Evolutionary conservation across 768 basidiomycete genomes (phyloP).

Genomic region (Fomitopsis pulvina): DNA sequence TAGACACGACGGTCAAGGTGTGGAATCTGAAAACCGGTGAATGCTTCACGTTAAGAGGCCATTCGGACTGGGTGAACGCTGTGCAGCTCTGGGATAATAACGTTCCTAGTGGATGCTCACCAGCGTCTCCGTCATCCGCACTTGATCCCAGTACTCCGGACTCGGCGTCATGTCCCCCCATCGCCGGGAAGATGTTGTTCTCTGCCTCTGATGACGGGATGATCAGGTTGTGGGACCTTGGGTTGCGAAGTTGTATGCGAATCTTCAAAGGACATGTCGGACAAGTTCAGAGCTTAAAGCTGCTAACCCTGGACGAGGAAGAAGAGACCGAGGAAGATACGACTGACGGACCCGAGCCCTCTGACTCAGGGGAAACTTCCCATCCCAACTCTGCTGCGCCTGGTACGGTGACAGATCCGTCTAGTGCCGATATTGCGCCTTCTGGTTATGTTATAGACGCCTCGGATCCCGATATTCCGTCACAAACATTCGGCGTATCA

Average conservation of each 20-base stretch:
- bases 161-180: not conserved
- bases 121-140: constrained; percentile 16
- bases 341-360: not conserved
- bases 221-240: constrained; percentile 93
- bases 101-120: constrained; percentile 23
- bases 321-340: constrained; percentile 19
- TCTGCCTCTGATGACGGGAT: constrained; percentile 94
- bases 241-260: constrained; percentile 68
- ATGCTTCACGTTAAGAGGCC: constrained; percentile 89
- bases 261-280: constrained; percentile 87
- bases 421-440: not conserved
- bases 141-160: not conserved
- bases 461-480: not conserved
- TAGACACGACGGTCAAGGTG: constrained; percentile 91
- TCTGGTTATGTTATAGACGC: not conserved
- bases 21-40: constrained; percentile 91
- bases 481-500: not conserved
- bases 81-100: constrained; percentile 87
- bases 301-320: constrained; percentile 59
- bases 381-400: too few relatives aligned
- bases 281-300: constrained; percentile 87
- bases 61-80: constrained; percentile 93
- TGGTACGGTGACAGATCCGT: not conserved
- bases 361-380: not conserved
- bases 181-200: constrained; percentile 91